Conservation (phyloP, 2,329 filamentous ascomycete species). For the Nemania serpens region DNA sequence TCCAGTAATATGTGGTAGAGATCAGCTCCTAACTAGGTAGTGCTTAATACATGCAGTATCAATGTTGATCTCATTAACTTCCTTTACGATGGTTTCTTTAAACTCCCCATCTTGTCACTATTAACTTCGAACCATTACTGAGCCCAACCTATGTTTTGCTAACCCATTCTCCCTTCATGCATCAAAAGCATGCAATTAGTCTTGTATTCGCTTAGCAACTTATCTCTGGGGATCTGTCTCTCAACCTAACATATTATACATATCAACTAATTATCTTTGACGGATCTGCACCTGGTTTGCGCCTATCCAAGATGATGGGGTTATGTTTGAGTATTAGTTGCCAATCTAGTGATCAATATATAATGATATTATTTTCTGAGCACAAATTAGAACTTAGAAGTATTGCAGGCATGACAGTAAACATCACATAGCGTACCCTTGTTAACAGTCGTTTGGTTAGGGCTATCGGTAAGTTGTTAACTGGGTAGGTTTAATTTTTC, state of each 20-base stretch:
- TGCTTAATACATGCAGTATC: constrained; percentile 30
- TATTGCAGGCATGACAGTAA: constrained; percentile 33
- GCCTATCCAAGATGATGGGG: constrained; percentile 46
- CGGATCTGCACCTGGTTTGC: constrained; percentile 38
- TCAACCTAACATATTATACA: constrained; percentile 34
- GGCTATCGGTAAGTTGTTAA: constrained; percentile 27
- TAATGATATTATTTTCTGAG: constrained; percentile 37
- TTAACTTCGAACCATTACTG: constrained; percentile 4
- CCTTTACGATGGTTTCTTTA: constrained; percentile 21
- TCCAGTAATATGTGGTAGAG: constrained; percentile 15
- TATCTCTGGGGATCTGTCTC: constrained; percentile 32
- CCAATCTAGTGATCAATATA: constrained; percentile 48
- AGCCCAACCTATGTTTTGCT: constrained; percentile 23
- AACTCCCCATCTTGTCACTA: constrained; percentile 24
- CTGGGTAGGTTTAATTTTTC: constrained; percentile 36
- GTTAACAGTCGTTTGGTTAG: constrained; percentile 32
- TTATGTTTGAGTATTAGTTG: constrained; percentile 45
- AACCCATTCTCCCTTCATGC: constrained; percentile 33
- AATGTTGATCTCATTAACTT: constrained; percentile 31
- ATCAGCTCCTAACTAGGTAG: constrained; percentile 19
- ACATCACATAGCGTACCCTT: constrained; percentile 32
- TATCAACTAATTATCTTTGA: no score
- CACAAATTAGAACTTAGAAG: constrained; percentile 29
- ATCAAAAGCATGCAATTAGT: no score
- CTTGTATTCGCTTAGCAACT: constrained; percentile 35